Evolutionary conservation across 2,329 filamentous ascomycete genomes (phyloP), one percentile per base, ranked within the genome.

Genomic region (Alternaria dauci): DNA sequence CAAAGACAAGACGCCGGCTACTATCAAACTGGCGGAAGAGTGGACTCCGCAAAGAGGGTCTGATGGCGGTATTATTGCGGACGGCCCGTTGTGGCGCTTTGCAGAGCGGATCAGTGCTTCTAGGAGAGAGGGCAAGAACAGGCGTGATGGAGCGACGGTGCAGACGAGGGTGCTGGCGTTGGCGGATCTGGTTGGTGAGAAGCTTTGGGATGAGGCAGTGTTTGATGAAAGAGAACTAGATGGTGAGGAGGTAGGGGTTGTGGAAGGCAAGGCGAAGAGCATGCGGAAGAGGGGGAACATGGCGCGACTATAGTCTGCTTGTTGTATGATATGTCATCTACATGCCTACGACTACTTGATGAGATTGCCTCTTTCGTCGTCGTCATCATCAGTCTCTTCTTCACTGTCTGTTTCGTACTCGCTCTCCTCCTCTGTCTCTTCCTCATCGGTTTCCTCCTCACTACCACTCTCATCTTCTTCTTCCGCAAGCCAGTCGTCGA

Each of bases 91-190:
- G 7, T 99, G 95, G 95, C 88, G 93, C 57, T 96, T 98, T 72
- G 94, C 91, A 5, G 93, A 97, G 77, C 87, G 89, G 74, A 97
- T 99, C 65, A 92, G 93, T 8, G 85, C 88, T 51, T 91, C 88
- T 44, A 85, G 95, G 32, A 85, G 94, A 43, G 95, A 98, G 81
- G 95, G 95, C 8, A 99, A 98, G 87, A 97, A 98, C 76, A 84
- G 95, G 23, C 86, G 94, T n/a, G 95, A 99, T 76, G 94, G 94
- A 12, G 91, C 90, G 1, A 97, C 93, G 0, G 94, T 98, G 3
- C 91, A 90, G 69, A 91, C 87, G 12, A 85, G 95, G 20, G 94
- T 99, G 11, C 79, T 98, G 38, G 82, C 84, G 7, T 83, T 98
- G 68, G 90, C 91, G 8, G 93, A 96, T 72, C 78, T 85, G 47